Evolutionary conservation across 257 asterid species (phyloP), one percentile per base, ranked within the genome.

Genomic region (Solanum virginianum): DNA sequence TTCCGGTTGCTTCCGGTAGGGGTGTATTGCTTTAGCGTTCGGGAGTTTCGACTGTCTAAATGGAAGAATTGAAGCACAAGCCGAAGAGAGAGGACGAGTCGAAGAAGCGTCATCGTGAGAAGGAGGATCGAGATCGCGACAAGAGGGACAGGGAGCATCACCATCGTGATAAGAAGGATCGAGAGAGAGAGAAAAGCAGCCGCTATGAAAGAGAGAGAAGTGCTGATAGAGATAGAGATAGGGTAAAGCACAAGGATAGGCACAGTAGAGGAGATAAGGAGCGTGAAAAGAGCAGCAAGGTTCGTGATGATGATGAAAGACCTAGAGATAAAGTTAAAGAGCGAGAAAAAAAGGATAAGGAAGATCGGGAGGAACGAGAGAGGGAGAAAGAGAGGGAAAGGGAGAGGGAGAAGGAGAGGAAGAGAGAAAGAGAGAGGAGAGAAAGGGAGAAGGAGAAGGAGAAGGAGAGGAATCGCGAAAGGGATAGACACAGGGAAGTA

Each of bases 401-500:
- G 59, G 56, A 71, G 87, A 29, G 45, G 32, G 24, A 83, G 65
- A 57, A 82, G 82, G 36, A 47, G 77, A n/a, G 55, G 65, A 20
- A 41, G 84, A 36, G 47, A 84, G 66, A 83, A 86, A 70, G 79
- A 66, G 85, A 79, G 75, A 91, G 90, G 85, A 92, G 86, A 84
- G 94, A 86, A 72, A 90, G 83, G 88, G 90, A 90, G 36, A 65
- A 26, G 69, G 69, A 57, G 36, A 65, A 26, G 69, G 69, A 57
- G 69, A 62, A 62, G 71, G 71, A 26, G 43, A 24, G 8, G 82
- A 83, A 29, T 29, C 87, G 87, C 1, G 93, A 90, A 51, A 89
- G 90, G 84, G 97, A 90, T 82, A 92, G 86, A 80, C 90, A 89
- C 15, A 88, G 90, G 55, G 93, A 91, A 51, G 69, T 69, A 82